Percentiles rank a stretch among this genome's conserved stretches.
Evolutionary conservation across 1,284 basidiomycete genomes (phyloP).

Genomic region (Trichosporon asahii): DNA sequence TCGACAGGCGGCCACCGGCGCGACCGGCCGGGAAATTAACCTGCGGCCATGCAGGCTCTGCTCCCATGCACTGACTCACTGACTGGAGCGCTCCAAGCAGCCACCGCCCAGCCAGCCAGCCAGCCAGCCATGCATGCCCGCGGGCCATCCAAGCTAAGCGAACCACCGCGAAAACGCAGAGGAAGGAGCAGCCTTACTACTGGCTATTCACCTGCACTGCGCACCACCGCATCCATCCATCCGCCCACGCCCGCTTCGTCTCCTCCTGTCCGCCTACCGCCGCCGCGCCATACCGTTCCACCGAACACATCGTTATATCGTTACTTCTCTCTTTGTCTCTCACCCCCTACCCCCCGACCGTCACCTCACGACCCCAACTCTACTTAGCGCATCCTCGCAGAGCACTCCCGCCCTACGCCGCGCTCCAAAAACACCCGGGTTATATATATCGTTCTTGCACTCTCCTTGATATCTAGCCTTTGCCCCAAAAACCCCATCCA

Average conservation of each 20-base stretch:
- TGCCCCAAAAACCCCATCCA: neutral
- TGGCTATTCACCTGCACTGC: neutral
- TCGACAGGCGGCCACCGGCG: neutral
- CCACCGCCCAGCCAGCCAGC: neutral
- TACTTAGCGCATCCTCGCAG: neutral
- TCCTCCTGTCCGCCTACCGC: neutral
- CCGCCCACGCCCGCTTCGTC: neutral
- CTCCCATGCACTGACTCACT: neutral
- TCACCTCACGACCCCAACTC: neutral
- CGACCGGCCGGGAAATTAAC: neutral
- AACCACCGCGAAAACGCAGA: neutral
- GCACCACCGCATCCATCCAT: neutral
- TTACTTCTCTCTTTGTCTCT: conserved; percentile 1
- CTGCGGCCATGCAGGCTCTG: neutral
- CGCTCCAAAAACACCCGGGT: neutral
- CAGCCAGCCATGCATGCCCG: neutral
- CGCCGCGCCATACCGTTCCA: neutral
- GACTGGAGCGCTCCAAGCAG: too few relatives aligned
- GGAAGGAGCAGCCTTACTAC: neutral
- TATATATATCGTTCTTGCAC: neutral
- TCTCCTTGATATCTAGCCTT: neutral
- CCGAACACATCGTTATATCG: neutral
- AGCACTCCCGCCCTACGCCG: neutral
- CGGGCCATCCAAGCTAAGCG: neutral
- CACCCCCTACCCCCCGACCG: neutral